Evolutionary conservation across 106 monocot genomes (phyloP), one percentile per base, ranked within the genome.

Genomic region (Dactylorhiza incarnata): DNA sequence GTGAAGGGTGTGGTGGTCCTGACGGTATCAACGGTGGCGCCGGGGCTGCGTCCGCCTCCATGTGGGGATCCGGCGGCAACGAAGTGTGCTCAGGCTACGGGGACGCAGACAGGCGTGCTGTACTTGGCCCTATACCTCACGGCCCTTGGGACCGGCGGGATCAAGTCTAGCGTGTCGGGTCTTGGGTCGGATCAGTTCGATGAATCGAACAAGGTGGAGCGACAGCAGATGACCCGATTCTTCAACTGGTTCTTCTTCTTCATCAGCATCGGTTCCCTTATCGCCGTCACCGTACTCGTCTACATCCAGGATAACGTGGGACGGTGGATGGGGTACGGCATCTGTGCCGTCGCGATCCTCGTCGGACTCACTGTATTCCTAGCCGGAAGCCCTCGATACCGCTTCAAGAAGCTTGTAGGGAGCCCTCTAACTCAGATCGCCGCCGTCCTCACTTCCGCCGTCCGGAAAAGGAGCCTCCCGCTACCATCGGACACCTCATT

Each of bases 121-220:
- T 85, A 86, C 68, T 24, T 83, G 17, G 85, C 83, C 12, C 78
- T 89, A 72, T 87, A 84, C 76, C 47, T 84, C 26, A 87, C 87
- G 0, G 87, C 87, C 2, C 70, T 87, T 3, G 87, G 87, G 12
- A 87, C 87, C 3, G 79, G 79, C 2, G 79, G 79, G 22, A 29
- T 80, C 11, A 80, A 80, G 20, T 80, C 79, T 49, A 80, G 85
- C 76, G 89, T 89, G 46, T 89, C 89, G 6, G 89, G 89, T 48
- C 83, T 89, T 54, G 83, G 83, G 8, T 85, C 87, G 15, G 87
- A 89, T 80, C 89, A 89, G 80, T 89, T 86, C 84, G 89, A 89
- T 70, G 89, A 89, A 77, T 82, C 82, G 14, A 52, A 86, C 73
- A 72, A 2, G 48, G 17, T 5, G 43, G 89, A 89, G 79, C 83